phyloP scores from a whole-genome alignment of 31 red algal genomes.

The Asparagopsis taxiformis region DNA sequence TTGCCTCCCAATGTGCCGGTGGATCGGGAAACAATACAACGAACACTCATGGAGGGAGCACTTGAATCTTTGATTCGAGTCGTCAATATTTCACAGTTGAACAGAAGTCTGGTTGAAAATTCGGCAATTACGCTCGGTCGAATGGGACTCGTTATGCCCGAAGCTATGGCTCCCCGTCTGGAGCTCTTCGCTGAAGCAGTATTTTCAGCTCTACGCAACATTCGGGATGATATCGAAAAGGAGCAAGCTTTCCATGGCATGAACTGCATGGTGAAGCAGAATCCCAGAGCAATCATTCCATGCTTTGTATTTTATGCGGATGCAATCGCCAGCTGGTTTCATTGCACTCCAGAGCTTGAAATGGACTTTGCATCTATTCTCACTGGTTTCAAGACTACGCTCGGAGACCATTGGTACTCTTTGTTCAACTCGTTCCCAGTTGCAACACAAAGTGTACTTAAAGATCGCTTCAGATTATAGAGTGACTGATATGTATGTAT shows the following conservation, averaged over 20 bases:
- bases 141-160: conserved; percentile 61
- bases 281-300: conserved; percentile 56
- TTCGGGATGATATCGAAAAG: conserved; percentile 64
- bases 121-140: conserved; percentile 67
- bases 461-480: conserved; percentile 56
- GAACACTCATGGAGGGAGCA: conserved; percentile 47
- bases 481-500: conserved; percentile 1
- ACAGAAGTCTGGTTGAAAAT: conserved; percentile 63
- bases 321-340: conserved; percentile 70
- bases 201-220: conserved; percentile 30
- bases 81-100: conserved; percentile 50
- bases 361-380: conserved; percentile 65
- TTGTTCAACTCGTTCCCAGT: conserved; percentile 41
- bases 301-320: conserved; percentile 59
- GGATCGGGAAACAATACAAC: conserved; percentile 50
- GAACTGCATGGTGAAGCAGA: conserved; percentile 37
- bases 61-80: conserved; percentile 49
- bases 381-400: conserved; percentile 44
- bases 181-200: conserved; percentile 37
- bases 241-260: conserved; percentile 75
- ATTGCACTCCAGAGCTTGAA: conserved; percentile 60
- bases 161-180: conserved; percentile 42
- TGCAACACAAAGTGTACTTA: conserved; percentile 28
- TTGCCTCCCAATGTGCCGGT: conserved; percentile 52
- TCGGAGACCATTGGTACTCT: conserved; percentile 53